A percentile compares a stretch with the other conserved stretches of the same genome.
These are phyloP conservation scores for Pythium pyrilobum DNA, from an alignment of 352 stramenopile genomes.

Conservation along the genomic window DNA sequence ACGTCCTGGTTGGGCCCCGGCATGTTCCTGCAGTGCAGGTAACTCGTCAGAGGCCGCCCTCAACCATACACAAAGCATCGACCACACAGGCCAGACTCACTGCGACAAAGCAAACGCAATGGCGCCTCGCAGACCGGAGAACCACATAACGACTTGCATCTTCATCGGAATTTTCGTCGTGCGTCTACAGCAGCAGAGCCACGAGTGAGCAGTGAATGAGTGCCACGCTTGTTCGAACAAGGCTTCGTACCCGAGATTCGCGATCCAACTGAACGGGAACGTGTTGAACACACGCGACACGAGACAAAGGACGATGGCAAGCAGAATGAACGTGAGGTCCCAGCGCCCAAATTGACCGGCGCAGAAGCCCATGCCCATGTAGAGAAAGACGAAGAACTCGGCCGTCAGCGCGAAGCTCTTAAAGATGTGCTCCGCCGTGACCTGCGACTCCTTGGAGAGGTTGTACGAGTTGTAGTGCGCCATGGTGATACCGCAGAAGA, in stretches of 20 bases:
- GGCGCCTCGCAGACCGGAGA: constrained; percentile 86
- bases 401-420: constrained; percentile 66
- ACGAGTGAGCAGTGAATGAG: too few species aligned
- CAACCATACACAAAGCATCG: too few species aligned
- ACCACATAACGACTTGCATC: constrained; percentile 93
- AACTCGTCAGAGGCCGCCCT: too few species aligned
- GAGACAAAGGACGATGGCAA: constrained; percentile 82
- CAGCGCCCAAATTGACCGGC: constrained; percentile 67
- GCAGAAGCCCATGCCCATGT: constrained; percentile 74
- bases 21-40: constrained; percentile 92
- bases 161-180: constrained; percentile 66
- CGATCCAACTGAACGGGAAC: constrained; percentile 84
- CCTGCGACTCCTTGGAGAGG: constrained; percentile 56
- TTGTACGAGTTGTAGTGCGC: constrained; percentile 82
- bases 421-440: constrained; percentile 69
- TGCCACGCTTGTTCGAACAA: constrained; percentile 63
- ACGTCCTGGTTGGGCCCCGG: constrained; percentile 90
- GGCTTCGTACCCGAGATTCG: constrained; percentile 59
- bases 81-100: constrained; percentile 19
- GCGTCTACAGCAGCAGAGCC: constrained; percentile 24
- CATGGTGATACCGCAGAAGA: constrained; percentile 88
- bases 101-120: constrained; percentile 84
- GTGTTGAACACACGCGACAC: constrained; percentile 93
- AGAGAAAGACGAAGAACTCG: constrained; percentile 78
- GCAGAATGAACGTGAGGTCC: constrained; percentile 81